These are phyloP conservation scores for Aspergillus pseudotamarii DNA, from an alignment of 2,329 filamentous ascomycete genomes.

Conservation along the genomic window DNA sequence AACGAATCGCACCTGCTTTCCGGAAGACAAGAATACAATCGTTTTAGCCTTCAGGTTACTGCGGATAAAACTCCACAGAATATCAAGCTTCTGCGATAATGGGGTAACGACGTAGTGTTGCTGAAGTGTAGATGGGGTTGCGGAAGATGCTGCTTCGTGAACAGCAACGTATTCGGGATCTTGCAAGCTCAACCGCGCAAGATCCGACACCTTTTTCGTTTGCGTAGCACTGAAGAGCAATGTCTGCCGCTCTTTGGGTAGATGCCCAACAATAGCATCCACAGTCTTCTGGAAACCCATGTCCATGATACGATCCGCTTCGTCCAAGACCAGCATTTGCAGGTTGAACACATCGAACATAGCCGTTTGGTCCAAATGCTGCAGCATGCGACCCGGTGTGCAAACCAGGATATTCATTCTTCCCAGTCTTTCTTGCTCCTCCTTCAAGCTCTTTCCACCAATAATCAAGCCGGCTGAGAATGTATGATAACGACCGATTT, in stretches of 20 bases:
- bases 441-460: slow-evolving; percentile 85
- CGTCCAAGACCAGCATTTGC: slow-evolving; percentile 90
- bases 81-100: slow-evolving; percentile 85
- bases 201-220: slow-evolving; percentile 88
- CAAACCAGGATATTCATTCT: slow-evolving; percentile 98
- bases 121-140: slow-evolving; percentile 81
- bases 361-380: slow-evolving; percentile 93
- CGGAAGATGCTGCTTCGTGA: slow-evolving; percentile 76
- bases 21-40: slow-evolving; percentile 90
- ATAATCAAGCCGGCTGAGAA: slow-evolving; percentile 95
- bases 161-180: slow-evolving; percentile 96
- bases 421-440: slow-evolving; percentile 79
- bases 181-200: slow-evolving; percentile 82
- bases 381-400: slow-evolving; percentile 90
- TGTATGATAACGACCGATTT: slow-evolving; percentile 82
- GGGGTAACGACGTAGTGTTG: slow-evolving; percentile 91
- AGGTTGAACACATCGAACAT: slow-evolving; percentile 87
- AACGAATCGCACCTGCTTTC: slow-evolving; percentile 94
- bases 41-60: slow-evolving; percentile 92
- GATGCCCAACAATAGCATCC: slow-evolving; percentile 89
- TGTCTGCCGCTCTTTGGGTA: slow-evolving; percentile 84
- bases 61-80: slow-evolving; percentile 88
- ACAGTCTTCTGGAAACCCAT: slow-evolving; percentile 93
- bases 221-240: slow-evolving; percentile 96
- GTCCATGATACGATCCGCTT: slow-evolving; percentile 95